Conservation (phyloP, 148 eudicot genomes). For the Dysphania ambrosioides region DNA sequence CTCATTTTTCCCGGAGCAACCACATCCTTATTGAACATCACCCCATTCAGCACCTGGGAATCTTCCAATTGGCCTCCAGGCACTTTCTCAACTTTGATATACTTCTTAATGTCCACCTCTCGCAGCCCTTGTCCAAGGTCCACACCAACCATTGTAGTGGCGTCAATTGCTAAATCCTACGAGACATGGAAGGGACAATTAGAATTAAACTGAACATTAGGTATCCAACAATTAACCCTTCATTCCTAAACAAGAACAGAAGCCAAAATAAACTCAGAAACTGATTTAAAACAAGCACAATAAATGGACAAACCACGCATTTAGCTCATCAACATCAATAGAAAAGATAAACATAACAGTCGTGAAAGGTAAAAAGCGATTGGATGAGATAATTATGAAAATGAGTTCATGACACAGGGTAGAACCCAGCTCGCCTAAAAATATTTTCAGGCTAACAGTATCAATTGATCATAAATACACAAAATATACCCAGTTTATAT, state of each 20-base stretch:
- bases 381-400: background rate
- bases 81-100: constrained; percentile 82
- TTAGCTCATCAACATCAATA: background rate
- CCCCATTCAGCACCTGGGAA: constrained; percentile 76
- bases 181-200: constrained; percentile 13
- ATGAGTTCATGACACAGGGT: background rate
- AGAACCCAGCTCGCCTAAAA: background rate
- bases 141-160: constrained; percentile 83
- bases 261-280: background rate
- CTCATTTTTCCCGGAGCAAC: constrained; percentile 96
- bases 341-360: background rate
- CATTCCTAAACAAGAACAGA: background rate
- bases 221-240: background rate
- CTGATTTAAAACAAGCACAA: background rate
- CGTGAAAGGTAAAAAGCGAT: background rate
- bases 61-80: constrained; percentile 96
- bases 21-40: constrained; percentile 90
- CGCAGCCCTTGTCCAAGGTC: constrained; percentile 85
- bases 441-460: background rate
- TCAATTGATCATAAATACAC: background rate
- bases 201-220: background rate
- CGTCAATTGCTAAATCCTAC: constrained; percentile 85
- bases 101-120: constrained; percentile 91
- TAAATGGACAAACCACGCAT: background rate
- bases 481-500: too few species aligned